Evolutionary conservation across 129 eudicot species (phyloP), one percentile per base, ranked within the genome.

Genomic region (Logfia minima): DNA sequence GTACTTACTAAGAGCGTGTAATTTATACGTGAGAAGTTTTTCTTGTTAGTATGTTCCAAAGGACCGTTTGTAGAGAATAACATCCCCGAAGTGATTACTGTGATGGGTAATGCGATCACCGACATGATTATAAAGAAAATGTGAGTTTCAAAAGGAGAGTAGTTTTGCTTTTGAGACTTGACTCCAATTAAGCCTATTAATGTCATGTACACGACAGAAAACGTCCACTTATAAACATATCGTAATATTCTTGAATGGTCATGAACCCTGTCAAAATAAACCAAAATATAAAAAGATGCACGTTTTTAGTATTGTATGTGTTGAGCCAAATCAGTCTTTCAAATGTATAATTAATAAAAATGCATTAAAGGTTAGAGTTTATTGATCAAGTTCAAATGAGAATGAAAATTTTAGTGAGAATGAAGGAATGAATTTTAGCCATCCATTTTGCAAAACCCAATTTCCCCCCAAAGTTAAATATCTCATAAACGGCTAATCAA

Each of bases 181-280:
- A 73, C 68, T 73, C 35, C 68, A 56, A 73, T 73, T 3, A 58
- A 60, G 8, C 68, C 77, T 13, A 35, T 35, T 32, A 73, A 37
- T 56, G 77, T 14, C 34, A 37, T 53, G 58, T 73, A 73, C 52
- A 59, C 21, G 32, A 58, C 11, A 31, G 5, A 6, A 34, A 73
- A 35, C 14, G 68, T 35, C 55, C 77, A 68, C 0, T 2, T 34
- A 13, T 73, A 73, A 17, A 73, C 31, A 34, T 35, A 22, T 9
- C 4, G 29, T 9, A 68, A 68, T 56, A 68, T 68, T 22, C 18
- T 39, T 43, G 31, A 39, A 37, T 43, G 9, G 1, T 41, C 3
- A 5, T 22, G 56, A 39, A 39, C 7, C 31, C 72, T 68, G 72
- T 1, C 53, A 37, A 6, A 67, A 58, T 58, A 51, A 51, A 9